Base-by-base conservation (phyloP, 2,329 filamentous ascomycete genomes). In the Fusarium robinianum region DNA sequence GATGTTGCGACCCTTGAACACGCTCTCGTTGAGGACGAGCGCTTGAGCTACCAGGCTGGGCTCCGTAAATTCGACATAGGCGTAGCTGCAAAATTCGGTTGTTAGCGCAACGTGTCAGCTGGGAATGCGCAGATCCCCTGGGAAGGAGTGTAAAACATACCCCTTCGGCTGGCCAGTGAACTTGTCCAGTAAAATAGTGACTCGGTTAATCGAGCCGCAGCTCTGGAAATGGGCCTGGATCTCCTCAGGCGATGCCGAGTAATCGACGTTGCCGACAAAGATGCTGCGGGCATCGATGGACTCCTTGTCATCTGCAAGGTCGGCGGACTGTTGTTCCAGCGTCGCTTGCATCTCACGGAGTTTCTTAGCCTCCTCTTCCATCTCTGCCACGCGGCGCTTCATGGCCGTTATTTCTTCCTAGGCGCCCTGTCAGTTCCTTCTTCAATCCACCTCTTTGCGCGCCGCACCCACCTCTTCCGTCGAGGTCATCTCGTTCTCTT, bases 141-240 rank as follows among this genome's bases (percentile, higher is more conserved):
- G n/a, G 5, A 25, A 32, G 10, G 25, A 6, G 5, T n/a, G 5
- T 12, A 12, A 12, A 22, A 63, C 85, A 71, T 76, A 96, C 91
- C 94, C 94, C 78, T 99, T 99, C n/a, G 94, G 94, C 76, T 97
- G 91, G 54, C 94, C 94, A 8, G 91, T 96, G 66, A 96, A 97
- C 76, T 99, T 99, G 75, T 99, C 94, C 60, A 99, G 75, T 59
- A 99, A 76, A 58, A 99, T 99, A 2, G 94, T 99, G 47, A 99
- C 94, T 49, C 94, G 87, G 72, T 99, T 99, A 77, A 99, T 99
- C 58, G 88, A 90, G 49, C 94, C 94, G 63, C 90, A 95, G 76
- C 85, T 95, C 76, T 96, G 90, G 74, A 99, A 99, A 67, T 99
- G 94, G 47, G 90, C 89, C 75, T 99, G 94, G 47, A 99, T 63